phyloP scores from a whole-genome alignment of 768 basidiomycete species.

The Lactarius trivialis region DNA sequence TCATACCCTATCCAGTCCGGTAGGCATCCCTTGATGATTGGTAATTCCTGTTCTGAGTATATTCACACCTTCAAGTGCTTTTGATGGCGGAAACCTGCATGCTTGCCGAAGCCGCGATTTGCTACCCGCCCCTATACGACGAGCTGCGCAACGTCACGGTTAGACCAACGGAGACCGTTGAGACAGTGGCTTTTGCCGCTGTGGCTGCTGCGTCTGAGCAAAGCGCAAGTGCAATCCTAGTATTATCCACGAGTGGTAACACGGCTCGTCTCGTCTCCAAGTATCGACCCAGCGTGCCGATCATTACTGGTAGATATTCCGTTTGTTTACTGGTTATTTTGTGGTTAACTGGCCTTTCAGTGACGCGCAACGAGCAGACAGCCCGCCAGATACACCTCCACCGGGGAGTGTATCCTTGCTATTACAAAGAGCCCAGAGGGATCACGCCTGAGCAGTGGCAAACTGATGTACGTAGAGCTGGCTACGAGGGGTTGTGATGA shows the following conservation, averaged over 20 bases:
- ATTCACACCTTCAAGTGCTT: conserved; percentile 47
- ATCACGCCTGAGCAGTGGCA: conserved; percentile 91
- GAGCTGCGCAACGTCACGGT: conserved; percentile 73
- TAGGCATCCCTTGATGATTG: conserved; percentile 30
- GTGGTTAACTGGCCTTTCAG: conserved; percentile 34
- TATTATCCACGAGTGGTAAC: conserved; percentile 94
- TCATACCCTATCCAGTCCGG: conserved; percentile 93
- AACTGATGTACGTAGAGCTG: conserved; percentile 67
- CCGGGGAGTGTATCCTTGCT: conserved; percentile 95
- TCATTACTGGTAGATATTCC: conserved; percentile 73
- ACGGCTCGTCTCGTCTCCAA: conserved; percentile 95
- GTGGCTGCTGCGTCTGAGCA: conserved; percentile 96
- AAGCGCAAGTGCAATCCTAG: conserved; percentile 89
- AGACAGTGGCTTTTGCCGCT: conserved; percentile 94
- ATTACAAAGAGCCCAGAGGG: conserved; percentile 92
- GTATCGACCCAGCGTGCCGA: conserved; percentile 89
- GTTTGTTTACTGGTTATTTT: neutral
- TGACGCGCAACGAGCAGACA: conserved; percentile 94
- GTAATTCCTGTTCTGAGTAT: neutral
- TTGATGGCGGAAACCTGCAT: conserved; percentile 99
- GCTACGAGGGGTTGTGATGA: neutral
- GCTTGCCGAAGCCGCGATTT: conserved; percentile 92
- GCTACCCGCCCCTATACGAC: conserved; percentile 91
- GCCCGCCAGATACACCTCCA: conserved; percentile 95
- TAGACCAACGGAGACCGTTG: conserved; percentile 87